Conservation (phyloP, 352 stramenopile genomes). For the Plasmopara muralis region DNA sequence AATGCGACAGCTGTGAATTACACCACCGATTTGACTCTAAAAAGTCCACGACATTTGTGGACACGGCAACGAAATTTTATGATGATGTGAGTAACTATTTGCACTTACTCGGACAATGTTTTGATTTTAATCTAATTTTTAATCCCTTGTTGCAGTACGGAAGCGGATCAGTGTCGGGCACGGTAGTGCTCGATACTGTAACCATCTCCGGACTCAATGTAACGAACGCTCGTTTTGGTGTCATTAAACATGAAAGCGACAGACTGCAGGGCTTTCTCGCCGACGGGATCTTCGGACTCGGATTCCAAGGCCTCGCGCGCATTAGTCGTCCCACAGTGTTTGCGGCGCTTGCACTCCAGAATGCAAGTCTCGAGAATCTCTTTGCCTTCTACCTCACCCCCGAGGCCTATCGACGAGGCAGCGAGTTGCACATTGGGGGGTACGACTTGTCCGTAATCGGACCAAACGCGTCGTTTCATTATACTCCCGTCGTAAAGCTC, state of each 20-base stretch:
- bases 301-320: conserved; percentile 80
- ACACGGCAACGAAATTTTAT: conserved; percentile 72
- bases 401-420: conserved; percentile 57
- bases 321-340: conserved; percentile 84
- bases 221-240: conserved; percentile 69
- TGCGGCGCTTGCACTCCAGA: conserved; percentile 50
- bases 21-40: conserved; percentile 49
- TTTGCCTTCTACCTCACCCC: conserved; percentile 86
- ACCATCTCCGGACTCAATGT: conserved; percentile 61
- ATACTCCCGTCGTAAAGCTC: conserved; percentile 79
- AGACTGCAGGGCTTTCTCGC: conserved; percentile 77
- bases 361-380: conserved; percentile 72
- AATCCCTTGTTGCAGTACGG: conserved; percentile 42
- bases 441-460: conserved; percentile 81
- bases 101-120: not conserved
- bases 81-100: conserved; percentile 34
- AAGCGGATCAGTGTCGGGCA: conserved; percentile 71
- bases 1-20: conserved; percentile 42
- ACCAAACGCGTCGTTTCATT: conserved; percentile 80
- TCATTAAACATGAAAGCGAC: conserved; percentile 60
- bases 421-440: conserved; percentile 76
- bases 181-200: conserved; percentile 71
- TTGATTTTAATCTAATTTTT: not conserved
- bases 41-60: conserved; percentile 56
- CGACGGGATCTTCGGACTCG: conserved; percentile 84